Base-by-base conservation (phyloP, 495 filamentous ascomycete species). In the Rostrohypoxylon terebratum region DNA sequence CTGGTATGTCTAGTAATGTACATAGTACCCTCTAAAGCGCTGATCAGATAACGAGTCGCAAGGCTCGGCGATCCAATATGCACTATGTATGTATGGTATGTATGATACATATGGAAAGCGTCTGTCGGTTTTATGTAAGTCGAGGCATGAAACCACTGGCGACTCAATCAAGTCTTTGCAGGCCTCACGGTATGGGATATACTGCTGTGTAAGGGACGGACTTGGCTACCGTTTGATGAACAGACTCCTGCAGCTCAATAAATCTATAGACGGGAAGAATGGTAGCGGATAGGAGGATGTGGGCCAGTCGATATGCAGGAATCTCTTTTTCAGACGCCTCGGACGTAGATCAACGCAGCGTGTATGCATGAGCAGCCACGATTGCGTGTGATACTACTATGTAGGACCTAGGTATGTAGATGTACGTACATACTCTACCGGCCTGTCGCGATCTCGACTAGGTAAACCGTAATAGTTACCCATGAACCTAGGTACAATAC, bases 341-440 rank as follows among this genome's bases (percentile, higher is more conserved):
- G 61, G 44, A 34, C 51, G 70, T 57, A 69, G 70, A 68, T 73
- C 57, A 18, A 13, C 44, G 57, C 44, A 53, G 54, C 44, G 21
- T 59, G 31, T 63, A 67, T 74, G 71, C 62, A 70, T 44, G 54
- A 44, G 61, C 55, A 58, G 1, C 40, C 61, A 66, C 14, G 66
- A 55, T 63, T n/a, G 66, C 10, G 48, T 18, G 55, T 48, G 21
- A 45, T 57, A n/a, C n/a, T n/a, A n/a, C n/a, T n/a, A n/a, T n/a
- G n/a, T n/a, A n/a, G n/a, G n/a, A n/a, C n/a, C n/a, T n/a, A n/a
- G n/a, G n/a, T n/a, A n/a, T 40, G 44, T 38, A 11, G 59, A 28
- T 48, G 36, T 38, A n/a, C n/a, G n/a, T n/a, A n/a, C n/a, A n/a
- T n/a, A 55, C 31, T 40, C 54, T 33, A 57, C 62, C 57, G 31